These are phyloP conservation scores for Amanita pallidorosea DNA, from an alignment of 768 basidiomycete genomes.

Conservation along the genomic window DNA sequence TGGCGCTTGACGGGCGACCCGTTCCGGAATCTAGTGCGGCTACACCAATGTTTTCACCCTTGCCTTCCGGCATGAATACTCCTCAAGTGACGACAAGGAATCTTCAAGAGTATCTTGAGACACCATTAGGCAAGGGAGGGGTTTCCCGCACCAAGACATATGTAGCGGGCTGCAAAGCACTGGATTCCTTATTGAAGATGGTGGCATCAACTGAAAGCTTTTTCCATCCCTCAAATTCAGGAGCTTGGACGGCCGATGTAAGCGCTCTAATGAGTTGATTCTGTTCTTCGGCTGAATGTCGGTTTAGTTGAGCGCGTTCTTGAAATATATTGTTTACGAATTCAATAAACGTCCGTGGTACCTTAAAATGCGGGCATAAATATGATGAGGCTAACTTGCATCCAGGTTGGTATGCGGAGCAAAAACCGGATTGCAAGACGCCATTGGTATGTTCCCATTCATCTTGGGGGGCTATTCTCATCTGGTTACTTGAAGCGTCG, in stretches of 20 bases:
- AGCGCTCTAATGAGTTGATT: slow-evolving; percentile 11
- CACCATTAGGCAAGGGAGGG: slow-evolving; percentile 39
- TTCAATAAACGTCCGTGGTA: slow-evolving; percentile 62
- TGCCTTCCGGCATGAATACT: slow-evolving; percentile 51
- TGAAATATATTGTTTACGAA: slow-evolving; percentile 74
- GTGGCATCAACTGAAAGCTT: slow-evolving; percentile 84
- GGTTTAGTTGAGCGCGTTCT: slow-evolving; percentile 68
- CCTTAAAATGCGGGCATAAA: background rate
- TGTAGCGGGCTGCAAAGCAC: slow-evolving; percentile 74
- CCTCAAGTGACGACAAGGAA: slow-evolving; percentile 36
- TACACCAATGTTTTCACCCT: slow-evolving; percentile 69
- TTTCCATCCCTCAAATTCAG: slow-evolving; percentile 86
- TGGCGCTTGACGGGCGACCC: slow-evolving; percentile 56
- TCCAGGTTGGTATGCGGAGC: slow-evolving; percentile 71
- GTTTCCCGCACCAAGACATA: slow-evolving; percentile 39
- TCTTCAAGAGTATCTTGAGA: slow-evolving; percentile 48
- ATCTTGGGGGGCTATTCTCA: background rate
- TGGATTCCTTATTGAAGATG: slow-evolving; percentile 78
- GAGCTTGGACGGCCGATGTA: slow-evolving; percentile 72
- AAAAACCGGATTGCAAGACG: slow-evolving; percentile 69
- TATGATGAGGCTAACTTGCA: slow-evolving; percentile 1
- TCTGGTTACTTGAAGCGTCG: slow-evolving; percentile 36
- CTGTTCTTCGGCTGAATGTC: slow-evolving; percentile 1
- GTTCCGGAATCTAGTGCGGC: slow-evolving; percentile 48
- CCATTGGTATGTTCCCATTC: slow-evolving; percentile 34